Evolutionary conservation across 805 yeast species (phyloP), one percentile per base, ranked within the genome.

Genomic region (Jamesozyma hellenica): DNA sequence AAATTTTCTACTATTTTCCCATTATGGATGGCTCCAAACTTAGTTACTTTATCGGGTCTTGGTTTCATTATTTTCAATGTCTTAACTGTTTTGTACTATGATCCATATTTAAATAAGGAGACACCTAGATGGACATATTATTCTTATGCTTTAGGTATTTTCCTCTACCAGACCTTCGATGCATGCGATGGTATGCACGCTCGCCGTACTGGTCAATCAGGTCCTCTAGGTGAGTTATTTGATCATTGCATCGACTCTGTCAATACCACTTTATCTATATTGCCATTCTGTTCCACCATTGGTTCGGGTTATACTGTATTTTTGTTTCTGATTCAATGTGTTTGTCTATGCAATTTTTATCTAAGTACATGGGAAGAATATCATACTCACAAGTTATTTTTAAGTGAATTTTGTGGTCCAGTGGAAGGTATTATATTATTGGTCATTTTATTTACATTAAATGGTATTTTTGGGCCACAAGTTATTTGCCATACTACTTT

Each of bases 121-220:
- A 68, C 74, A 11, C 96, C 97, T 4, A 60, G 72, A 32, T 85
- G 94, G 94, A 72, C 80, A 15, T 85, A 82, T 58, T 72, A 74
- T 49, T 66, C 80, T 32, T 84, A 84, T 58, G 96, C 94, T 0
- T 53, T 82, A 46, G 92, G 95, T 4, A 64, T 90, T 48, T 87
- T 88, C 55, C 65, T 88, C 70, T 88, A 88, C 60, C 97, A 88
- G 59, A 88, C 96, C 0, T 87, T 90, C 57, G 97, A 88, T 61
- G 95, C 96, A 1, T 84, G 95, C 60, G 97, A 88, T 61, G 97
- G 97, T 9, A 74, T 82, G 49, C 97, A 88, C 60, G 96, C 96
- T 18, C 78, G 97, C 56, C 76, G 90, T 54, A 90, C 97, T 1
- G 95, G 94, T n/a, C 94, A 87, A 61, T 75, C 85, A 44, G 94